Percentiles rank a stretch among this genome's conserved stretches.
Evolutionary conservation across 768 basidiomycete genomes (phyloP).

Genomic region (Dioszegia aurantiaca): DNA sequence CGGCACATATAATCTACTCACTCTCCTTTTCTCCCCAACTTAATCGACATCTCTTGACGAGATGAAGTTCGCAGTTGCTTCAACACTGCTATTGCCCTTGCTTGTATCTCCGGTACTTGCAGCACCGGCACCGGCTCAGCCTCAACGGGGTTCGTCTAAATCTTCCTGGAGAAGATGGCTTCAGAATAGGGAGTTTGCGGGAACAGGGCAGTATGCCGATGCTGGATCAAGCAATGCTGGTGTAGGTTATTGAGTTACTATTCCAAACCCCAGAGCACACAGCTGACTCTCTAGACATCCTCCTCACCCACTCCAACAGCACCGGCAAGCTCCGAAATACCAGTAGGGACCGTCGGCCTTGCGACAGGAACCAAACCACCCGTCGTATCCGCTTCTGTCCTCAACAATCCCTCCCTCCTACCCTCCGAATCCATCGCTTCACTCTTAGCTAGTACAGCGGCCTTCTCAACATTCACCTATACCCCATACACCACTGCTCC

Average conservation of each 20-base stretch:
- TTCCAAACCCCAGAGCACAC: background rate
- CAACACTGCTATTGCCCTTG: conserved; percentile 34
- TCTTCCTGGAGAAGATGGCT: conserved; percentile 20
- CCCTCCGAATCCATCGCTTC: conserved; percentile 27
- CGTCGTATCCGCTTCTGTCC: conserved; percentile 15
- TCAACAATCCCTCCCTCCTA: conserved; percentile 17
- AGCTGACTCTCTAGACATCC: background rate
- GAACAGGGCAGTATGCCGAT: conserved; percentile 12
- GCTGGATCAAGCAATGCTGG: background rate
- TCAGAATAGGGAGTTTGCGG: conserved; percentile 8
- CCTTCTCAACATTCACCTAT: conserved; percentile 41
- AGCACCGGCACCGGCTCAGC: conserved; percentile 18
- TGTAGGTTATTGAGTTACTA: background rate
- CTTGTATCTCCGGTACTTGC: conserved; percentile 30
- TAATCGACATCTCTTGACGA: conserved; percentile 5
- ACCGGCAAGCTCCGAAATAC: conserved; percentile 5
- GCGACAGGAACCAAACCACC: conserved; percentile 5
- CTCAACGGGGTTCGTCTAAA: conserved; percentile 14
- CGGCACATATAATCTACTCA: conserved; percentile 18
- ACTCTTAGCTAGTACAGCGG: conserved; percentile 31
- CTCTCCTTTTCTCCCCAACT: conserved; percentile 11
- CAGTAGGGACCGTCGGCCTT: conserved; percentile 15
- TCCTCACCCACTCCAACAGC: background rate
- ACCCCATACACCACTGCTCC: conserved; percentile 30
- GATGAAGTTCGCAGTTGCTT: conserved; percentile 23